A percentile compares a stretch with the other conserved stretches of the same genome.
phyloP scores from a whole-genome alignment of 352 stramenopile species.

The Pilasporangium apinafurcum region DNA sequence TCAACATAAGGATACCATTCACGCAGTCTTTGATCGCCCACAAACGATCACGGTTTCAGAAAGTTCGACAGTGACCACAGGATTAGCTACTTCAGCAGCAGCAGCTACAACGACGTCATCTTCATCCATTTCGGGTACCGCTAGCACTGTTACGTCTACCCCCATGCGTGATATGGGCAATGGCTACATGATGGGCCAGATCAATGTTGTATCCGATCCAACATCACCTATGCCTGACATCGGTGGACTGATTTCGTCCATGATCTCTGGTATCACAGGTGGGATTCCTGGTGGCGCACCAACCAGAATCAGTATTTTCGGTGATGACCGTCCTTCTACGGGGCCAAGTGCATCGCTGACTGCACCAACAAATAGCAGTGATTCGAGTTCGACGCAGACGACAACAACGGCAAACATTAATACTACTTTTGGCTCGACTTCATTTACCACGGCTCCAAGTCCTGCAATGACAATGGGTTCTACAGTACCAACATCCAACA shows the following conservation, averaged over 20 bases:
- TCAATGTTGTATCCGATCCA: constrained; percentile 6
- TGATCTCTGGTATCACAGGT: constrained; percentile 8
- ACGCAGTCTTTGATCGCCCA: constrained; percentile 22
- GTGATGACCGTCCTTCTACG: neutral
- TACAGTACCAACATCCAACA: neutral
- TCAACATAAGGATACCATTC: constrained; percentile 27
- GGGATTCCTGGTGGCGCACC: neutral
- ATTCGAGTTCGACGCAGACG: neutral
- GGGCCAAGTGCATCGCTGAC: neutral
- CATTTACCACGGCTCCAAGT: neutral
- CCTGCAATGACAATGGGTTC: neutral
- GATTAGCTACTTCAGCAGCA: neutral
- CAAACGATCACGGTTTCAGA: neutral
- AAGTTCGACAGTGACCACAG: neutral
- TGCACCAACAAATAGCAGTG: neutral
- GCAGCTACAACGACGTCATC: neutral
- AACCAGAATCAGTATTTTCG: constrained; percentile 2
- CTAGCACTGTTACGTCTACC: no score
- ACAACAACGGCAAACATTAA: neutral
- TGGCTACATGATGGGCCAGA: constrained; percentile 6
- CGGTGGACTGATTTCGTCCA: constrained; percentile 9
- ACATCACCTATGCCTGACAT: constrained; percentile 4
- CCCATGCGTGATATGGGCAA: constrained; percentile 7
- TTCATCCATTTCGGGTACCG: neutral
- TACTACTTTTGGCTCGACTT: neutral